Evolutionary conservation across 2,329 filamentous ascomycete genomes (phyloP).

Genomic region (Penicillium sp.): DNA sequence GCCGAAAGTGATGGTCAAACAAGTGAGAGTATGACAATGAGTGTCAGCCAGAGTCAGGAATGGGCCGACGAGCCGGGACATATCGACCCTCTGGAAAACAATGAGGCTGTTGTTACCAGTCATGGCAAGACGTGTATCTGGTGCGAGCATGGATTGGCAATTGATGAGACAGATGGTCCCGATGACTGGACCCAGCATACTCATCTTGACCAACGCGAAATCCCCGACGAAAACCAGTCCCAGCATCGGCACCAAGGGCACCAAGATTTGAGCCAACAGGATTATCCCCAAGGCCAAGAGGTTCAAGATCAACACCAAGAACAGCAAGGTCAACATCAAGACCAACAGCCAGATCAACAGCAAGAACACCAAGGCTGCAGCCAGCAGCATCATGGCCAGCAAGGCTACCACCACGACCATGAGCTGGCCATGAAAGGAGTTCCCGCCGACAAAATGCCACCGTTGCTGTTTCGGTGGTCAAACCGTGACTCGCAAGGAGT

Average conservation of each 20-base stretch:
- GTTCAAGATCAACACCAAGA: neutral
- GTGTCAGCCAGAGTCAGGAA: neutral
- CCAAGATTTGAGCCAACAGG: too few species aligned
- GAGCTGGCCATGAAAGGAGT: neutral
- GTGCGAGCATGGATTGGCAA: slow-evolving; percentile 14
- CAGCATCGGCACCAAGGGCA: too few species aligned
- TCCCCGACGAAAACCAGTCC: too few species aligned
- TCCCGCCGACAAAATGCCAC: slow-evolving; percentile 16
- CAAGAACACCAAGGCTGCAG: neutral
- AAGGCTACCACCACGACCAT: neutral
- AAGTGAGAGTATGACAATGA: neutral
- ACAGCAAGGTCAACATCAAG: too few species aligned
- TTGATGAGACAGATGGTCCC: neutral
- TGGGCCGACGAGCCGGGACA: neutral
- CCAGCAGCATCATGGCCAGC: neutral
- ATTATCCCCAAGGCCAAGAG: neutral
- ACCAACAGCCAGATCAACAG: too few species aligned
- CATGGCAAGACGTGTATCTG: slow-evolving; percentile 26
- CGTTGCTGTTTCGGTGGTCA: slow-evolving; percentile 37
- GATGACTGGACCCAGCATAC: too few species aligned
- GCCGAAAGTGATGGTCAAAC: neutral
- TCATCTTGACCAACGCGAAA: too few species aligned
- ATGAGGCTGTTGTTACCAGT: slow-evolving; percentile 13
- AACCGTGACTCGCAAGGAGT: slow-evolving; percentile 34
- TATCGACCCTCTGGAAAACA: neutral